phyloP scores from a whole-genome alignment of 768 basidiomycete species.

The Psilocybe subaeruginosa region DNA sequence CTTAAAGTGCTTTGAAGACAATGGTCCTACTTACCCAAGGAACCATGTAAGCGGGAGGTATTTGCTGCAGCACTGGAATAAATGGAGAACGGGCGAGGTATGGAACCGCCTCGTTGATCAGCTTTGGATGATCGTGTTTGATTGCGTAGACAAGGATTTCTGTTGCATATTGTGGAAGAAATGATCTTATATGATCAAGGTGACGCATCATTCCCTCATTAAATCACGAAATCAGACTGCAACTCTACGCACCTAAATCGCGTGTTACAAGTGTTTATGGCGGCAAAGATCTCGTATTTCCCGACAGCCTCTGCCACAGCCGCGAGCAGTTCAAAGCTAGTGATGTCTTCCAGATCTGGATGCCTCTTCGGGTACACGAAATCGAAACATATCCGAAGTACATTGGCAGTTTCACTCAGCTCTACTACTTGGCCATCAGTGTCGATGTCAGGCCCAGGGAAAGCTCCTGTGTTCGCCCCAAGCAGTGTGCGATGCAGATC shows the following conservation, averaged over 20 bases:
- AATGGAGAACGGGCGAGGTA: conserved; percentile 23
- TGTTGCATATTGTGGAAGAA: conserved; percentile 18
- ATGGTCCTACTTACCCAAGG: conserved; percentile 24
- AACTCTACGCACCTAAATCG: conserved; percentile 9
- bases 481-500: conserved; percentile 17
- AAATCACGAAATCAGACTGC: not conserved
- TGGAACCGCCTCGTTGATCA: conserved; percentile 22
- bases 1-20: not conserved
- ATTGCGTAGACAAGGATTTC: conserved; percentile 28
- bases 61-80: conserved; percentile 15
- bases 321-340: conserved; percentile 14
- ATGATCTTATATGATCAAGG: not conserved
- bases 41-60: conserved; percentile 23
- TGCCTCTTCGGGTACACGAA: conserved; percentile 29
- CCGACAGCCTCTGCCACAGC: conserved; percentile 22
- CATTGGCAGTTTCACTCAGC: conserved; percentile 23
- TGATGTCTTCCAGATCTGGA: conserved; percentile 22
- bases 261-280: conserved; percentile 22
- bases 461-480: conserved; percentile 12
- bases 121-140: conserved; percentile 26
- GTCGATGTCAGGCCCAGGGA: conserved; percentile 22
- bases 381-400: conserved; percentile 29
- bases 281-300: conserved; percentile 25
- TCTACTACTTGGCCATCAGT: conserved; percentile 14
- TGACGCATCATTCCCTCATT: not conserved